Evolutionary conservation across 495 filamentous ascomycete genomes (phyloP).

Genomic region (Aspergillus saccharolyticus): DNA sequence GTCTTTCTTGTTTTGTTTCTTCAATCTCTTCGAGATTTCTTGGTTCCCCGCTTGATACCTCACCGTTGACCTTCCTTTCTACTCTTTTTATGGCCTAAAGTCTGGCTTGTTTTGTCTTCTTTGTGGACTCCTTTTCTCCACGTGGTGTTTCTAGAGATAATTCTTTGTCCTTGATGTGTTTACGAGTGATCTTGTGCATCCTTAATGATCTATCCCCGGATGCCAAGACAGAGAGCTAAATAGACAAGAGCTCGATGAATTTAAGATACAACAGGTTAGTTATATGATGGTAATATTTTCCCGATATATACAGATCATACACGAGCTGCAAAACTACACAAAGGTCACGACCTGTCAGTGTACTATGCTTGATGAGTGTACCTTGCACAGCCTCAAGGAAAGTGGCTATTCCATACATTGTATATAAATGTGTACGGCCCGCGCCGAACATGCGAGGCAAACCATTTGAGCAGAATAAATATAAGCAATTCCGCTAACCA

Average conservation of each 20-base stretch:
- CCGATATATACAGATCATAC: background rate
- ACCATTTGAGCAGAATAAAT: no score
- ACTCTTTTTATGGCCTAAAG: background rate
- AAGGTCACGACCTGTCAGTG: no score
- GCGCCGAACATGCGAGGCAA: no score
- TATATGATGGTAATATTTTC: background rate
- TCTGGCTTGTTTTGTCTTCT: background rate
- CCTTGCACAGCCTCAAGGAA: no score
- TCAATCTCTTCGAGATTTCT: background rate
- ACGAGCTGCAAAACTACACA: no score
- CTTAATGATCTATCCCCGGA: constrained; percentile 4
- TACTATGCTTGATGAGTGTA: no score
- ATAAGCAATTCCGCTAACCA: no score
- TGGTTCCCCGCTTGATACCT: constrained; percentile 2
- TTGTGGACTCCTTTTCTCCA: constrained; percentile 3
- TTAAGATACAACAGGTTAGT: background rate
- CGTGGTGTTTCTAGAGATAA: background rate
- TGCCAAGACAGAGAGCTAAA: background rate
- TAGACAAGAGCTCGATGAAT: background rate
- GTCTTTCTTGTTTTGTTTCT: background rate
- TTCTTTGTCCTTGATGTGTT: background rate
- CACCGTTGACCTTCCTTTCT: constrained; percentile 4
- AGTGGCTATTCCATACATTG: no score
- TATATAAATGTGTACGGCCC: no score
- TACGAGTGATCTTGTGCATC: constrained; percentile 1